Evolutionary conservation across 805 yeast genomes (phyloP).

Genomic region (Blastobotrys parvus): DNA sequence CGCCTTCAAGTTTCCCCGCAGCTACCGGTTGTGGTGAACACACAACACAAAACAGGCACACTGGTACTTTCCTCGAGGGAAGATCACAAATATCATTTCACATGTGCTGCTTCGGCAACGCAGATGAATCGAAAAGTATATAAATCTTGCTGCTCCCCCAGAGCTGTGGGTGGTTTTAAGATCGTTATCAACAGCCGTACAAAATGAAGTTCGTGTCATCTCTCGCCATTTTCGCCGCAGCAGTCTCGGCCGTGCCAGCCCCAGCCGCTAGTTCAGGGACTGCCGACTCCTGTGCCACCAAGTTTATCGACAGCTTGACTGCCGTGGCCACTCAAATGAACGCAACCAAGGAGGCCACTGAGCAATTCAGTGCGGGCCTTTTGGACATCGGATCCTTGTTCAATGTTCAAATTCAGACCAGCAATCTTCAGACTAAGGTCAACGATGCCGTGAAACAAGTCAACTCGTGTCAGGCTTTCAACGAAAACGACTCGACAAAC

Average conservation of each 20-base stretch:
- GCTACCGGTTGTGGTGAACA: no score
- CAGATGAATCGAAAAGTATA: no score
- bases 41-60: no score
- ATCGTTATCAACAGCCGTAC: no score
- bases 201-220: background rate
- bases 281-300: background rate
- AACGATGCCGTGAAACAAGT: background rate
- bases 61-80: no score
- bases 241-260: background rate
- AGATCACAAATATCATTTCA: no score
- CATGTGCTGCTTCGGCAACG: no score
- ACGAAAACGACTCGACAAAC: constrained; percentile 1
- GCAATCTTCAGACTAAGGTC: background rate
- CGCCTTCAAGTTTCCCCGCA: no score
- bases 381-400: background rate
- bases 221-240: background rate
- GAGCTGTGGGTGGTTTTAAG: no score
- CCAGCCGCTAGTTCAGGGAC: background rate
- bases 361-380: background rate
- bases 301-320: background rate
- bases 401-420: background rate
- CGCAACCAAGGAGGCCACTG: background rate
- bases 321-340: background rate
- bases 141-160: no score
- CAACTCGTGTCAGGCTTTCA: constrained; percentile 1